Evolutionary conservation across 345 rosid genomes (phyloP).

Genomic region (Sisymbrium altissimum): DNA sequence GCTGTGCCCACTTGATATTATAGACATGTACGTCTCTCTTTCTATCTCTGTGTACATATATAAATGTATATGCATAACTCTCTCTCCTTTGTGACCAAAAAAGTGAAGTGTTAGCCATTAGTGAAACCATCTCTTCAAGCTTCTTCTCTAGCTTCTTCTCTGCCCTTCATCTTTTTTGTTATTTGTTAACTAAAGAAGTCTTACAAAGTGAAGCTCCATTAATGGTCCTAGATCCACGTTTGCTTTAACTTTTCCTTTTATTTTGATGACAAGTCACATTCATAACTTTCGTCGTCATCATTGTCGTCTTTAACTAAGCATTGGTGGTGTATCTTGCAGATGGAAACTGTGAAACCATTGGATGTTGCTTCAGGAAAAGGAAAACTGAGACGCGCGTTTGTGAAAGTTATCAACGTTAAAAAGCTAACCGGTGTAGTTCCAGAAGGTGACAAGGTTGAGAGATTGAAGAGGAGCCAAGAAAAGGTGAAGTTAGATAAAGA

Average conservation of each 20-base stretch:
- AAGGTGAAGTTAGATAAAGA: slow-evolving; percentile 37
- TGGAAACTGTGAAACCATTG: slow-evolving; percentile 73
- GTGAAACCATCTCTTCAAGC: slow-evolving; percentile 17
- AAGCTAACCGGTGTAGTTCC: slow-evolving; percentile 62
- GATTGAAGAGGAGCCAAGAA: slow-evolving; percentile 37
- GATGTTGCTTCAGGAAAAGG: slow-evolving; percentile 56
- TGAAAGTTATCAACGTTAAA: slow-evolving; percentile 63
- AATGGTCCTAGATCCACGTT: slow-evolving; percentile 41
- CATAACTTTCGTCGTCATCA: not conserved
- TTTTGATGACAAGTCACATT: slow-evolving; percentile 18
- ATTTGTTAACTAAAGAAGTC: not conserved
- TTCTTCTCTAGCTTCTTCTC: slow-evolving; percentile 18
- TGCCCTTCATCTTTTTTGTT: slow-evolving; percentile 2
- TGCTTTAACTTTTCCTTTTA: slow-evolving; percentile 31
- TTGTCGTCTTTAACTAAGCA: not conserved
- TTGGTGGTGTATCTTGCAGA: slow-evolving; percentile 38
- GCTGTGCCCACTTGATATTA: slow-evolving; percentile 22
- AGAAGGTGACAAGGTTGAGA: slow-evolving; percentile 43
- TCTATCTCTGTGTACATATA: not conserved
- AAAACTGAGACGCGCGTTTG: slow-evolving; percentile 58
- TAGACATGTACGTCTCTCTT: slow-evolving; percentile 1
- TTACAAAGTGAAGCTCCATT: slow-evolving; percentile 36
- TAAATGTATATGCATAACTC: not conserved
- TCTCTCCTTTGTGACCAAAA: slow-evolving; percentile 12
- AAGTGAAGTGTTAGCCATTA: slow-evolving; percentile 21